Base-by-base conservation (phyloP, 495 filamentous ascomycete species). In the Penicillium goetzii region DNA sequence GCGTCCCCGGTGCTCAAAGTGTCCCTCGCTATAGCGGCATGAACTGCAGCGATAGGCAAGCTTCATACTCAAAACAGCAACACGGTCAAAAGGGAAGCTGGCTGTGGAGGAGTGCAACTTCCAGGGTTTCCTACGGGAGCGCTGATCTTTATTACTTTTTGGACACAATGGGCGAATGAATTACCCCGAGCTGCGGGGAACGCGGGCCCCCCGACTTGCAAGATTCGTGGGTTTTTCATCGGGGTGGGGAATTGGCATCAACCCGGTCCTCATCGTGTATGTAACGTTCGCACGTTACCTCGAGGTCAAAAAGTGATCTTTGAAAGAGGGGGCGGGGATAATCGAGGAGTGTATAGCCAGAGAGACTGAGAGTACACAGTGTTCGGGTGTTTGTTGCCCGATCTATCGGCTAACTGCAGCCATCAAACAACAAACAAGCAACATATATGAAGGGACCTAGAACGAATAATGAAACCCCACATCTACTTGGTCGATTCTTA, bases 121-220 rank as follows among this genome's bases (percentile, higher is more conserved):
- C 17, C 38, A 38, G 45, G 45, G 34, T 55, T 51, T 32, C 4
- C 61, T 62, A 56, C 36, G 33, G 34, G 32, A 52, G 55, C 65
- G 67, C 53, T 51, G 64, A 70, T 72, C 67, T 11, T 60, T 69
- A 54, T 61, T 61, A 64, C 61, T 14, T 55, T 34, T 25, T 9
- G 30, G 60, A 26, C 60, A 47, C 21, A 47, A 56, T 59, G 43
- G 62, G 59, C 47, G 25, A 53, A 43, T 62, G 14, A 47, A 63
- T 50, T 54, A 53, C 41, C 56, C 60, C 62, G 59, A 54, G 60
- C 50, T 69, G 68, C 68, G 68, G 68, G 68, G 68, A 66, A 68
- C 26, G 34, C 47, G 19, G 43, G 26, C 41, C 55, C 28, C 32
- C 47, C 8, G 53, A 26, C 21, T 19, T 52, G 30, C 12, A 36